Evolutionary conservation across 768 basidiomycete genomes (phyloP).

Genomic region (Boletus insuetus): DNA sequence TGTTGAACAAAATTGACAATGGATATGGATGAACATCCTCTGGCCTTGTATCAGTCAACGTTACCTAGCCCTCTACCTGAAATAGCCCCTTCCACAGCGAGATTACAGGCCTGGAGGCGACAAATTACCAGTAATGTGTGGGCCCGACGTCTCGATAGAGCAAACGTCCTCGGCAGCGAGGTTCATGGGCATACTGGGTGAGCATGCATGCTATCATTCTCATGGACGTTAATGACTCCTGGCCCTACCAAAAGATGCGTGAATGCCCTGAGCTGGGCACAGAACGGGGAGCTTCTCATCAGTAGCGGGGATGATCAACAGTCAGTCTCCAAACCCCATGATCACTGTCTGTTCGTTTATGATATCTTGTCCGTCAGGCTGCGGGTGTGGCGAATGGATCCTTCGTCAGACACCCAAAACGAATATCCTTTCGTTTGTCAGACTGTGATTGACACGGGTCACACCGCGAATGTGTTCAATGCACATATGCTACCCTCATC

Average conservation of each 20-base stretch:
- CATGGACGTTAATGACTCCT: neutral
- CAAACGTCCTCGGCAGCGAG: conserved; percentile 68
- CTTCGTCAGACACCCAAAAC: conserved; percentile 30
- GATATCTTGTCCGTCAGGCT: conserved; percentile 41
- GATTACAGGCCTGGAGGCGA: conserved; percentile 20
- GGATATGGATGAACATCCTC: conserved; percentile 7
- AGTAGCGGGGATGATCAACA: conserved; percentile 76
- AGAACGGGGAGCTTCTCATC: conserved; percentile 60
- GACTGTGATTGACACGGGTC: conserved; percentile 74
- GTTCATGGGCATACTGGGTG: conserved; percentile 69
- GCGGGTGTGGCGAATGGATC: conserved; percentile 75
- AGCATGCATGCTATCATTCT: conserved; percentile 15
- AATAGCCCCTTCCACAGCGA: conserved; percentile 21
- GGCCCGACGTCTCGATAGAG: conserved; percentile 51
- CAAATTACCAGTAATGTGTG: conserved; percentile 24
- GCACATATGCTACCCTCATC: conserved; percentile 77
- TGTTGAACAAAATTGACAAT: conserved; percentile 5
- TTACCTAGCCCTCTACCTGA: conserved; percentile 2
- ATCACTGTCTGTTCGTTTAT: neutral
- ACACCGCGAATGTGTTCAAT: conserved; percentile 83
- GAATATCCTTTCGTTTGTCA: conserved; percentile 67
- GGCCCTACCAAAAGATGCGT: conserved; percentile 51
- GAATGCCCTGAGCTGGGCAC: conserved; percentile 75
- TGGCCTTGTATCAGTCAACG: conserved; percentile 2
- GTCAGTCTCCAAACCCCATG: conserved; percentile 32